Base-by-base conservation (phyloP, 768 basidiomycete species). In the Podaxis sp. region DNA sequence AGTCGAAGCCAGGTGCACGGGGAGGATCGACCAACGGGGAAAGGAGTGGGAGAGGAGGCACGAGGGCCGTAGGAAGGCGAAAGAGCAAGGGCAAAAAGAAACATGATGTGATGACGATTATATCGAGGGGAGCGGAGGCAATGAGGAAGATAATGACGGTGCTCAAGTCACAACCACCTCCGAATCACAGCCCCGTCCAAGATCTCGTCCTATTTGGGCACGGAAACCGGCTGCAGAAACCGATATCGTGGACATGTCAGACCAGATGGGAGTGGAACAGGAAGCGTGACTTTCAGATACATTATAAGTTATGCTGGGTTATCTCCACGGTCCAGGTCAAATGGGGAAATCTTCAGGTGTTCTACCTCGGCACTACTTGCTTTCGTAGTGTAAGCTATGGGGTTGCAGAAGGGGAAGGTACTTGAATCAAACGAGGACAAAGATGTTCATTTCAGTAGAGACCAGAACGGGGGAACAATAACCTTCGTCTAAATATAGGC, bases 101-200 rank as follows among this genome's bases (percentile, higher is more conserved):
- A 49, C 49, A 63, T 22, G 55, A 48, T 39, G 38, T 39, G 38
- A 59, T 36, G n/a, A 40, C 24, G 36, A 64, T 39, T 58, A 58
- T 63, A 15, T 1, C 51, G 40, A 46, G 17, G 11, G 58, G 42
- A 42, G 56, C 59, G 52, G 67, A 56, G 44, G 38, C 52, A 49
- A 57, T 65, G 56, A 42, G 59, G 42, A 60, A 64, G 60, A 44
- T 51, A 26, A 40, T n/a, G 59, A 68, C 13, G 63, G 62, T 24
- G 42, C 26, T 26, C 42, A 26, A 22, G 2, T 22, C 36, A 73
- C 73, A 13, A 70, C 73, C 24, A 69, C 66, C 4, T 72, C 76
- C 0, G 71, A 72, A 36, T 64, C 83, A 39, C 78, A 82, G 22
- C 80, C 80, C 19, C 73, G 82, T 42, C 77, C 77, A 40, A 80